Evolutionary conservation across 306 rosid species (phyloP).

Genomic region (Quercus mongolica): DNA sequence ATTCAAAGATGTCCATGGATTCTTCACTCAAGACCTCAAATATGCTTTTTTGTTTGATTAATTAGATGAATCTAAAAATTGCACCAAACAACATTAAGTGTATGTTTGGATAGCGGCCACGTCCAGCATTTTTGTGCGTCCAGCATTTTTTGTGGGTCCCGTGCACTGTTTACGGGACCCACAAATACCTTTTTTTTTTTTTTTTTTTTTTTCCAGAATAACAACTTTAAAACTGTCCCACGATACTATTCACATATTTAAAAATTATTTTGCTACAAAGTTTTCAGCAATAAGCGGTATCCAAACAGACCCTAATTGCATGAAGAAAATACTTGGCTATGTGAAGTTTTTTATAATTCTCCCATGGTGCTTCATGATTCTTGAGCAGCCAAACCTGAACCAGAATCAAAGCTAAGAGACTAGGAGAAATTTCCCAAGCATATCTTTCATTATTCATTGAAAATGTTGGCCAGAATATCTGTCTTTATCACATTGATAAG

Average conservation of each 20-base stretch:
- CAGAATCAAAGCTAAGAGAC: not conserved
- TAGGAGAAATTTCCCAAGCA: not conserved
- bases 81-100: not conserved
- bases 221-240: no score
- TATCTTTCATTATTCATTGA: not conserved
- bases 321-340: not conserved
- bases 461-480: not conserved
- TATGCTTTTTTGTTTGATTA: not conserved
- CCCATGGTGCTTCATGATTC: not conserved
- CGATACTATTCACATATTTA: no score
- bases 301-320: no score
- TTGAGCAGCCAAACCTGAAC: not conserved
- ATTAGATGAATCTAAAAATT: not conserved
- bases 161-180: no score
- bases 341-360: not conserved
- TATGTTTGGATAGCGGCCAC: no score
- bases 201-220: no score
- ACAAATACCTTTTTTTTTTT: no score
- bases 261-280: no score
- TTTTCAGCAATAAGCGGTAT: no score
- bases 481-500: not conserved
- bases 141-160: no score
- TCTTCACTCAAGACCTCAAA: not conserved
- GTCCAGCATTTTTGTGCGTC: no score
- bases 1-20: not conserved